A percentile compares a stretch with the other conserved stretches of the same genome.
Evolutionary conservation across 2,329 filamentous ascomycete species (phyloP).

Genomic region (Fusarium dimerum): DNA sequence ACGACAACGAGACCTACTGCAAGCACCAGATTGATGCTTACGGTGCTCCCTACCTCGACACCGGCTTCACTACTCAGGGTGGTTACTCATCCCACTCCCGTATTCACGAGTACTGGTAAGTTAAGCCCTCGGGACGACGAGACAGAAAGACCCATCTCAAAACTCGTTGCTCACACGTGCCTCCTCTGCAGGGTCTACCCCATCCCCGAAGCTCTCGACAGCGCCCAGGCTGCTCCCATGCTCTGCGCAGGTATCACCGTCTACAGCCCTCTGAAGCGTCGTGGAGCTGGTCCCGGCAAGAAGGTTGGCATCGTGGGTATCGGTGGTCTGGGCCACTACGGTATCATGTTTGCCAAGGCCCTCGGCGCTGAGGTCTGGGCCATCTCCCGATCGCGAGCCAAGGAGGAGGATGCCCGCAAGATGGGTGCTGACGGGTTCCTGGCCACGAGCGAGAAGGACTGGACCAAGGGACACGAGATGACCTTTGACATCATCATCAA

Average conservation of each 20-base stretch:
- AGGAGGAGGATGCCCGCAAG: conserved; percentile 59
- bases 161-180: not conserved
- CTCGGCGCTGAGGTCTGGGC: conserved; percentile 63
- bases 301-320: conserved; percentile 76
- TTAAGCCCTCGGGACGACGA: conserved; percentile 19
- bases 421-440: conserved; percentile 64
- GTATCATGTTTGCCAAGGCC: conserved; percentile 68
- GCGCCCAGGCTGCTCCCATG: conserved; percentile 71
- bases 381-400: conserved; percentile 60
- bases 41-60: conserved; percentile 49
- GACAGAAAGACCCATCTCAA: conserved; percentile 5
- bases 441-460: conserved; percentile 57
- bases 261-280: conserved; percentile 75
- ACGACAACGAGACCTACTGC: conserved; percentile 45
- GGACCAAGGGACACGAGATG: conserved; percentile 58
- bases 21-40: conserved; percentile 49
- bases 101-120: conserved; percentile 46
- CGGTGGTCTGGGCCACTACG: conserved; percentile 73
- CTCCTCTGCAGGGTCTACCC: conserved; percentile 55
- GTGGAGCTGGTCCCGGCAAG: conserved; percentile 75
- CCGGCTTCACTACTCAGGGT: conserved; percentile 60
- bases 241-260: conserved; percentile 82
- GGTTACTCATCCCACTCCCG: conserved; percentile 46
- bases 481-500: conserved; percentile 78
- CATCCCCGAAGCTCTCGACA: conserved; percentile 71